Evolutionary conservation across 2,329 filamentous ascomycete genomes (phyloP).

Genomic region (Aspergillaceae sp.): DNA sequence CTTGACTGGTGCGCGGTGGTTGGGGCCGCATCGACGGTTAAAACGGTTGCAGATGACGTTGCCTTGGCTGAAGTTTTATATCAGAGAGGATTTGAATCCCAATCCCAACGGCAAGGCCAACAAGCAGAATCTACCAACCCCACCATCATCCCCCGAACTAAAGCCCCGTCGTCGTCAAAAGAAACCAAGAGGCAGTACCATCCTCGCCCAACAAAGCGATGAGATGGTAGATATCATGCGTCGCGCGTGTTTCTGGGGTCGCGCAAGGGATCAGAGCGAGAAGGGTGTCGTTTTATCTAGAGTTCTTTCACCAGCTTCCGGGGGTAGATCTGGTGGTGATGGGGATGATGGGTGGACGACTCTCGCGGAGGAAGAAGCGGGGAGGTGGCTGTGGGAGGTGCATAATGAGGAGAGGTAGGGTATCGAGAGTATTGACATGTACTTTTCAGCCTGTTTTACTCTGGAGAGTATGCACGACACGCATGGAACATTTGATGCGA

Average conservation of each 20-base stretch:
- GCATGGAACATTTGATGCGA: too few relatives aligned
- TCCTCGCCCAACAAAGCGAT: constrained; percentile 29
- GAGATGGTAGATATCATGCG: constrained; percentile 37
- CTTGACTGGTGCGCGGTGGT: constrained; percentile 7
- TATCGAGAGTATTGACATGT: too few relatives aligned
- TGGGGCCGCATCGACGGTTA: constrained; percentile 7
- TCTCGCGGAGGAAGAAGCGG: background rate
- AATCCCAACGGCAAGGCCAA: background rate
- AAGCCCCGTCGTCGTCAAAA: too few relatives aligned
- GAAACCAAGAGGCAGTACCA: constrained; percentile 6
- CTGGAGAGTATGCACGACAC: too few relatives aligned
- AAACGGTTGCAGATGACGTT: constrained; percentile 20
- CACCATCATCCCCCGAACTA: too few relatives aligned
- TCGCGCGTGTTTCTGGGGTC: constrained; percentile 36
- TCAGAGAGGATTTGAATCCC: background rate
- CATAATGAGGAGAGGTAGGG: too few relatives aligned
- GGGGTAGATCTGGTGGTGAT: too few relatives aligned
- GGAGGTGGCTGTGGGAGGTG: background rate
- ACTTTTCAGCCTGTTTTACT: too few relatives aligned
- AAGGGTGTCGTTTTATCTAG: constrained; percentile 22
- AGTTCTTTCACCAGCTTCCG: background rate
- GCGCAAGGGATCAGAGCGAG: constrained; percentile 32
- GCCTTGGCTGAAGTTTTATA: constrained; percentile 25
- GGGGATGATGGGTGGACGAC: background rate
- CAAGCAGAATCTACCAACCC: too few relatives aligned